Conservation (phyloP, 2,329 filamentous ascomycete genomes). For the Dactylellina leptospora region DNA sequence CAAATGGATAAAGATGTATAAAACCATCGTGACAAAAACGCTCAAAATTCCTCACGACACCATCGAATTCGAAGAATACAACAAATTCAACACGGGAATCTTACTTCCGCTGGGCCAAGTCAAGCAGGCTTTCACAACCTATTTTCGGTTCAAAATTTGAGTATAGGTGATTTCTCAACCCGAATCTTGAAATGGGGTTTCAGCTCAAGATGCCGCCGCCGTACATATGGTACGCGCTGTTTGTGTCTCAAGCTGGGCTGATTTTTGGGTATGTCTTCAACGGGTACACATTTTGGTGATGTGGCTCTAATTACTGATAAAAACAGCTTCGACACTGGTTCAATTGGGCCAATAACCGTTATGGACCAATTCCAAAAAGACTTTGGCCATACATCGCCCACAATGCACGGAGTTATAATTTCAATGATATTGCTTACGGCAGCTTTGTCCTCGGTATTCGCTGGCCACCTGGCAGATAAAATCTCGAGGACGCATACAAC, state of each 20-base stretch:
- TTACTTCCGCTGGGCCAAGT: too few species aligned
- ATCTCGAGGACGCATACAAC: constrained; percentile 66
- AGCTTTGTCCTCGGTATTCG: constrained; percentile 68
- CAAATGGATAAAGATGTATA: constrained; percentile 12
- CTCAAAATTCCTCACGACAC: constrained; percentile 1
- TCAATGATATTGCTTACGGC: constrained; percentile 70
- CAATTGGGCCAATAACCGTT: constrained; percentile 69
- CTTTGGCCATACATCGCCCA: constrained; percentile 66
- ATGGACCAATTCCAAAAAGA: constrained; percentile 66
- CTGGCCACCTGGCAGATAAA: constrained; percentile 66
- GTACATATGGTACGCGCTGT: constrained; percentile 49
- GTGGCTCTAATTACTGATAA: too few species aligned
- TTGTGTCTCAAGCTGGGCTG: constrained; percentile 45
- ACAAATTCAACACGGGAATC: constrained; percentile 27
- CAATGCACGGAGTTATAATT: constrained; percentile 68
- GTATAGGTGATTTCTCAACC: background rate
- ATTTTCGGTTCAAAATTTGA: too few species aligned
- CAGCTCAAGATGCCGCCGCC: constrained; percentile 28
- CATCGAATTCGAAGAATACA: constrained; percentile 2
- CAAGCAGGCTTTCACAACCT: background rate
- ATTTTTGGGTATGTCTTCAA: constrained; percentile 34
- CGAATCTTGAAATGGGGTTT: constrained; percentile 22
- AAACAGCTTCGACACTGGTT: constrained; percentile 64
- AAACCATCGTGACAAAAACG: constrained; percentile 11
- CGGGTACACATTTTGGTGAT: background rate